phyloP scores from a whole-genome alignment of 192 early-diverging fungal genomes.

The Coemansia sp. region DNA sequence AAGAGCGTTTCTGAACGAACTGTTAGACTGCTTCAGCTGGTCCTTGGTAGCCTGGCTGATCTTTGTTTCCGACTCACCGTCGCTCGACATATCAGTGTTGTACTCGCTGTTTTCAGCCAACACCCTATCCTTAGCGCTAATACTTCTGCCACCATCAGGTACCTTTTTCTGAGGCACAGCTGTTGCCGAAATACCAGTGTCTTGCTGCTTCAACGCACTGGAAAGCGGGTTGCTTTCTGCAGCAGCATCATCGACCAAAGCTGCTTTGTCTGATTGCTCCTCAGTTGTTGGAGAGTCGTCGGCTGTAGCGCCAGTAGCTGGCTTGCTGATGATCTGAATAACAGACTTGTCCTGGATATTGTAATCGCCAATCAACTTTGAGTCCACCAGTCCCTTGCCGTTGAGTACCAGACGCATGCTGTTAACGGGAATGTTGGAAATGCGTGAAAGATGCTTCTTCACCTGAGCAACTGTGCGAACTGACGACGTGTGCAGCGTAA shows the following conservation, averaged over 20 bases:
- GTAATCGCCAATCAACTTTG: slow-evolving; percentile 51
- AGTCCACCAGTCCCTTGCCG: slow-evolving; percentile 48
- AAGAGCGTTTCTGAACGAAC: slow-evolving; percentile 39
- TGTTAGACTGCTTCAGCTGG: slow-evolving; percentile 27
- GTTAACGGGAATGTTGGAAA: slow-evolving; percentile 30
- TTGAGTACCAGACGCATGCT: slow-evolving; percentile 36
- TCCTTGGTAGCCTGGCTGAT: slow-evolving; percentile 17
- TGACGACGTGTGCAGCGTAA: slow-evolving; percentile 42
- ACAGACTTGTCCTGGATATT: slow-evolving; percentile 29
- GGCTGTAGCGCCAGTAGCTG: slow-evolving; percentile 7
- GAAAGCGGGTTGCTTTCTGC: slow-evolving; percentile 38
- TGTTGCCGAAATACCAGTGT: no score
- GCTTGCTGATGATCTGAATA: slow-evolving; percentile 45
- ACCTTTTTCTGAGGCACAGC: no score
- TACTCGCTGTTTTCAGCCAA: neutral
- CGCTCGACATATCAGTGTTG: slow-evolving; percentile 26
- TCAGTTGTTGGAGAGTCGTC: slow-evolving; percentile 1
- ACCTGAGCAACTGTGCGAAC: slow-evolving; percentile 46
- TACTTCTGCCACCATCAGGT: no score
- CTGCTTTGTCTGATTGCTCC: neutral
- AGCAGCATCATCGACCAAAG: neutral
- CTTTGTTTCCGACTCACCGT: slow-evolving; percentile 7
- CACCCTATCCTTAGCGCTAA: neutral
- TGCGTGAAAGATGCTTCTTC: slow-evolving; percentile 35
- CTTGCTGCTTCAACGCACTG: slow-evolving; percentile 18